phyloP scores from a whole-genome alignment of 768 basidiomycete species.

The Rhodotorula paludigena region DNA sequence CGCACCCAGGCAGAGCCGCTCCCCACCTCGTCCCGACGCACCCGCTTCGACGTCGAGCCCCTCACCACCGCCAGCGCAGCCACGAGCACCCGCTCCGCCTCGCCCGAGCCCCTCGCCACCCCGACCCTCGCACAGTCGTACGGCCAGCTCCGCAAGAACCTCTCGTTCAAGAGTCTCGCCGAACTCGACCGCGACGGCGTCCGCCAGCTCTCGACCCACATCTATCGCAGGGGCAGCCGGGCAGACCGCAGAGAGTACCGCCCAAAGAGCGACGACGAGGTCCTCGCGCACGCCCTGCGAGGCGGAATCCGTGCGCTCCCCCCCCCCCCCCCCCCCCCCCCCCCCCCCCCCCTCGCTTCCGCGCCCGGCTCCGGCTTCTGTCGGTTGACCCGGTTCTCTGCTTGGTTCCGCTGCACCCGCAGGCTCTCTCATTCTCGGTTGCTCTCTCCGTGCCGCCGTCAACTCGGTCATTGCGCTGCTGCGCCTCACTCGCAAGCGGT shows the following conservation, averaged over 20 bases:
- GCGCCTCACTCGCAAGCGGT: constrained; percentile 66
- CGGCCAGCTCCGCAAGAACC: constrained; percentile 24
- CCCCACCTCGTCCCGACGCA: neutral
- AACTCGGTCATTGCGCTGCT: constrained; percentile 75
- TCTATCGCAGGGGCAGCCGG: constrained; percentile 70
- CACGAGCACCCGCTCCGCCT: neutral
- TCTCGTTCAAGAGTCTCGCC: constrained; percentile 75
- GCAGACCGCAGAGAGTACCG: constrained; percentile 65
- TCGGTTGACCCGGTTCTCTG: too few relatives aligned
- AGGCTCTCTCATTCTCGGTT: constrained; percentile 79
- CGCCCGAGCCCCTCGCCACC: constrained; percentile 31
- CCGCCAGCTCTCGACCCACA: constrained; percentile 54
- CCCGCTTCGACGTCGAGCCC: neutral
- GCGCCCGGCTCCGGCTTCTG: too few relatives aligned
- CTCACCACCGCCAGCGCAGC: neutral
- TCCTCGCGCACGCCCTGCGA: constrained; percentile 63
- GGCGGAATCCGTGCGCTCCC: constrained; percentile 66
- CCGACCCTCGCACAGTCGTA: constrained; percentile 39
- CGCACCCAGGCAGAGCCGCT: neutral
- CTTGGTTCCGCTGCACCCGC: too few relatives aligned
- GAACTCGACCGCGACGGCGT: constrained; percentile 72
- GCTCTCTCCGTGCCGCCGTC: constrained; percentile 72
- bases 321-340: neutral
- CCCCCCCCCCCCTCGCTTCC: too few relatives aligned
- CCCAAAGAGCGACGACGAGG: constrained; percentile 60